These are phyloP conservation scores for Fusarium clavum DNA, from an alignment of 2,329 filamentous ascomycete species.

Conservation along the genomic window DNA sequence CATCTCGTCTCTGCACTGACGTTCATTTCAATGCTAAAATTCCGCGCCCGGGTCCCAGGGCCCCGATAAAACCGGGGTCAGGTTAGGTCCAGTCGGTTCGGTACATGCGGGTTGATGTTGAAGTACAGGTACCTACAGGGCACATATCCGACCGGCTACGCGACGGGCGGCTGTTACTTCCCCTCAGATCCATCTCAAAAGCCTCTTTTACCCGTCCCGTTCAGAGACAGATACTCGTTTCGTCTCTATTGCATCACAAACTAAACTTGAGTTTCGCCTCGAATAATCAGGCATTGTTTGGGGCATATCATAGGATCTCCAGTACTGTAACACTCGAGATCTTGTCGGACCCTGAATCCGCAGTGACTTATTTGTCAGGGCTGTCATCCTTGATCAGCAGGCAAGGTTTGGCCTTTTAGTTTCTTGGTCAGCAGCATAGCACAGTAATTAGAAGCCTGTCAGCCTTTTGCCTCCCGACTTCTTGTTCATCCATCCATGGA, in stretches of 20 bases:
- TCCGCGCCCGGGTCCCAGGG: constrained; percentile 19
- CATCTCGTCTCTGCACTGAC: constrained; percentile 15
- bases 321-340: constrained; percentile 6
- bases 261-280: constrained; percentile 7
- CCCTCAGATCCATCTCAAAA: constrained; percentile 14
- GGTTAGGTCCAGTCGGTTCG: constrained; percentile 15
- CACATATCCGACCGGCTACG: constrained; percentile 4
- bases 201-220: constrained; percentile 35
- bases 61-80: constrained; percentile 28
- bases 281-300: not conserved
- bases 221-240: not conserved
- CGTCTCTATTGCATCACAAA: constrained; percentile 9
- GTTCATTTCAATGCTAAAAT: constrained; percentile 17
- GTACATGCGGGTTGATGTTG: constrained; percentile 19
- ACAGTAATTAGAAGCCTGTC: not conserved
- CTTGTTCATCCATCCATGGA: not conserved
- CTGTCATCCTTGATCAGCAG: constrained; percentile 40
- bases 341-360: constrained; percentile 18
- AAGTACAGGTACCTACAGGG: constrained; percentile 8
- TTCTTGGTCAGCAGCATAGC: constrained; percentile 26
- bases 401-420: constrained; percentile 14
- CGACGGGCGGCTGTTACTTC: not conserved
- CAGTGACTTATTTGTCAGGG: constrained; percentile 15
- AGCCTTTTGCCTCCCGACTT: not conserved
- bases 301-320: not conserved